Evolutionary conservation across 1,284 basidiomycete genomes (phyloP), one percentile per base, ranked within the genome.

Genomic region (Ceratobasidium papillatum): DNA sequence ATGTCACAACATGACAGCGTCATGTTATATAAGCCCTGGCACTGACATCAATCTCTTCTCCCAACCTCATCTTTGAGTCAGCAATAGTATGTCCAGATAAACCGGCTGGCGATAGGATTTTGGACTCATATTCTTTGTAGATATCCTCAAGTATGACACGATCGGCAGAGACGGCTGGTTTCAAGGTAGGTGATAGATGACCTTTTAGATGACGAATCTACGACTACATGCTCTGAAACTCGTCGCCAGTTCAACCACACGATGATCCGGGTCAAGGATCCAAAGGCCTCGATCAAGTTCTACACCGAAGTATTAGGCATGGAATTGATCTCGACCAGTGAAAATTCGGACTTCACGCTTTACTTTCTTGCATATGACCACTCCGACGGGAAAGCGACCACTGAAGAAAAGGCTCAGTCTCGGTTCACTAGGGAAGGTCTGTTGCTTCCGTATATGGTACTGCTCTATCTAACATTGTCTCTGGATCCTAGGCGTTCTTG

Each of bases 191-290:
- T n/a, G 68, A 27, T 9, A 25, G 43, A 4, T 41, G 51, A 19
- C 27, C 1, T 52, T 34, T 14, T 25, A 7, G 41, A 34, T 54
- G 49, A 62, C 41, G 59, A 49, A 74, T 27, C 41, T 25, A 7
- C 43, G n/a, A 51, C 36, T 62, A 41, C n/a, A 34, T 49, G 59
- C 25, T 73, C 4, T 45, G 61, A 34, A 36, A 56, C 61, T n/a
- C 17, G 14, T 66, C 52, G 22, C 14, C 75, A 94, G 91, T 93
- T 94, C 84, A 94, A 95, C 82, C 94, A 96, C 84, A 94, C 93
- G 38, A 95, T 95, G 94, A 83, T 96, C 80, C 89, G 96, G 78
- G 87, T 97, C 81, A 95, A 93, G 85, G 95, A 98, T 82, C 92
- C 94, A 19, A 90, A 95, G 79, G 85, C 83, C 51, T 94, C 94